Base-by-base conservation (phyloP, 1,284 basidiomycete genomes). In the Boletus calvinii region DNA sequence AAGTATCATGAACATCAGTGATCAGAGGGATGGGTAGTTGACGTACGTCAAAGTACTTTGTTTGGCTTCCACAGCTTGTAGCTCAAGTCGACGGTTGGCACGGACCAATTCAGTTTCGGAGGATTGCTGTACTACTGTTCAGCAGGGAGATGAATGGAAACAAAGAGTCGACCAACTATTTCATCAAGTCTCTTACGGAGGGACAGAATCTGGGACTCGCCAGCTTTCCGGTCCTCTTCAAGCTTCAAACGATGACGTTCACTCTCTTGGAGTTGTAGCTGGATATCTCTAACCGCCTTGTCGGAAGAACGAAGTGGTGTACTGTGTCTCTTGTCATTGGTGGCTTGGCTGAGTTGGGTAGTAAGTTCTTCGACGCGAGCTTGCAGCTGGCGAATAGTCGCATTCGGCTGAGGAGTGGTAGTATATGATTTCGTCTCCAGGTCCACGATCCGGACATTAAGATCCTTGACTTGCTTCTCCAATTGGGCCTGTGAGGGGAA, bases 381-480 rank as follows among this genome's bases (percentile, higher is more conserved):
- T 54, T 87, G 86, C 30, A 83, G 69, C 24, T 85, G 80, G 43
- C 84, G 76, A 20, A 81, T 77, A 1, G 72, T 68, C 1, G 79
- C 71, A 3, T 76, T 65, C 10, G 84, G 77, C 22, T 85, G 77
- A n/a, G 87, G 83, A 15, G 81, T 80, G 54, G 68, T 81, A 8
- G 83, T 69, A 59, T 89, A 85, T 1, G 89, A 85, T 61, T 78
- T 86, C 0, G 89, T 90, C 66, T 92, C 91, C 11, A 92, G 74
- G 62, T 92, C 90, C 8, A 90, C 84, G 53, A 92, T 82, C 30
- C 84, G 85, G 34, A 90, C 78, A 53, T 91, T 90, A 31, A 92
- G 72, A 45, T 92, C 88, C 64, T 92, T 92, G 62, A 88, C 77
- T 67, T 91, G 86, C 63, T 90, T 91, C 73, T 92, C 90, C 18